Evolutionary conservation across 192 early-diverging fungal genomes (phyloP).

Genomic region (Backusella parvicylindrica): DNA sequence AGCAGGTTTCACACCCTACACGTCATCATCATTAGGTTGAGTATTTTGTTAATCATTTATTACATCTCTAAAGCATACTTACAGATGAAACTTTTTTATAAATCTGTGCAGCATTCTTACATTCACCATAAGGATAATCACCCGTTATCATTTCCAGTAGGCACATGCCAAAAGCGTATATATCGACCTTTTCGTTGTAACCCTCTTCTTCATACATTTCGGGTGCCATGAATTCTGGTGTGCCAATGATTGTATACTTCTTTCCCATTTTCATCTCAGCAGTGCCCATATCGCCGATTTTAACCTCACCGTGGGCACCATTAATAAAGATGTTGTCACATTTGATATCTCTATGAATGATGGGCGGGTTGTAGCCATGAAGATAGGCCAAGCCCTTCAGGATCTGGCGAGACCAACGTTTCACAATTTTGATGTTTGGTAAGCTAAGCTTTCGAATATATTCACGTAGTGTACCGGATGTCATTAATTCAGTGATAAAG

Average conservation of each 20-base stretch:
- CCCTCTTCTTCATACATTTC: conserved; percentile 84
- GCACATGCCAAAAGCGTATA: conserved; percentile 91
- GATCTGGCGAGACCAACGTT: conserved; percentile 80
- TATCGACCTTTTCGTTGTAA: conserved; percentile 85
- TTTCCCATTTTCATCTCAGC: conserved; percentile 86
- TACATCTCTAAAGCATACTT: no score
- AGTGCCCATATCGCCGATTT: conserved; percentile 85
- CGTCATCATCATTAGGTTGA: background rate
- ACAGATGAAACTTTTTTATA: conserved; percentile 73
- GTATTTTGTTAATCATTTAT: no score
- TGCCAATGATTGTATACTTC: conserved; percentile 79
- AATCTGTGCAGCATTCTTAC: conserved; percentile 81
- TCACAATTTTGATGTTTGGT: conserved; percentile 71
- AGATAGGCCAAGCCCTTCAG: conserved; percentile 76
- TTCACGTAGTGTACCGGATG: conserved; percentile 75
- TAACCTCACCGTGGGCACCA: conserved; percentile 82
- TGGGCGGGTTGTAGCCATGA: conserved; percentile 73
- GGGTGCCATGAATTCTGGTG: conserved; percentile 88
- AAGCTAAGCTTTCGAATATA: conserved; percentile 73
- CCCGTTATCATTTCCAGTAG: conserved; percentile 69
- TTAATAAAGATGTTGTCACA: conserved; percentile 89
- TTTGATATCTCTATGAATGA: conserved; percentile 77
- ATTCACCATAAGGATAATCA: conserved; percentile 87
- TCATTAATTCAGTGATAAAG: conserved; percentile 92
- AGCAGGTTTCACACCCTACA: conserved; percentile 67